phyloP scores from a whole-genome alignment of 2,329 filamentous ascomycete genomes.

The Fusarium buharicum region DNA sequence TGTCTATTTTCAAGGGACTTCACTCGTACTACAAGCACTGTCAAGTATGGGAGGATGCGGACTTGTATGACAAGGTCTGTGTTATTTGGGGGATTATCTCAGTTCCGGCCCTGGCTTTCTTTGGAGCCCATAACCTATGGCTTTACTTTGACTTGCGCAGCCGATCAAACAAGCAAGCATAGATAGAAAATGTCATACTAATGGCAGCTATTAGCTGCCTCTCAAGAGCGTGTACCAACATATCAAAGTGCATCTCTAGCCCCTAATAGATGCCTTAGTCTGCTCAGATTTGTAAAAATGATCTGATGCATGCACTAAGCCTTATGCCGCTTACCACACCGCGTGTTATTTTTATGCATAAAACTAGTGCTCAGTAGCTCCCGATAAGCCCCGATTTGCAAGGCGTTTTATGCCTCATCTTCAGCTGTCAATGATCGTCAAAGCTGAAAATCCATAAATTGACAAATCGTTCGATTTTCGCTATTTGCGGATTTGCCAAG shows the following conservation, averaged over 20 bases:
- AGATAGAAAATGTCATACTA: not conserved
- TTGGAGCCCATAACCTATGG: not conserved
- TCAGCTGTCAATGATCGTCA: not conserved
- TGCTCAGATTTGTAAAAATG: not conserved
- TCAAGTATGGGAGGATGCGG: not conserved
- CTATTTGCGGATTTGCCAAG: too few relatives aligned
- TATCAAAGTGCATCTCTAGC: not conserved
- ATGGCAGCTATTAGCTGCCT: not conserved
- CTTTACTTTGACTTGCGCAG: conserved; percentile 1
- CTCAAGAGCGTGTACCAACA: not conserved
- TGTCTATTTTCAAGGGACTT: not conserved
- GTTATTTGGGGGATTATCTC: not conserved
- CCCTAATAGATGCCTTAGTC: not conserved
- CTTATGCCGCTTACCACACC: not conserved
- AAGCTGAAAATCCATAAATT: too few relatives aligned
- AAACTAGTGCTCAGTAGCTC: not conserved
- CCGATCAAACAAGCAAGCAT: not conserved
- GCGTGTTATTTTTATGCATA: not conserved
- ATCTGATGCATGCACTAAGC: not conserved
- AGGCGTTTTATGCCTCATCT: not conserved
- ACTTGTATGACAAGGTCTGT: conserved; percentile 1
- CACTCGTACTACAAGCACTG: not conserved
- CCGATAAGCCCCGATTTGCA: not conserved
- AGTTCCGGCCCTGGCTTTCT: not conserved
- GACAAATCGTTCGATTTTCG: too few relatives aligned